phyloP scores from a whole-genome alignment of 139 green algal species.

The Ettlia oleoabundans region DNA sequence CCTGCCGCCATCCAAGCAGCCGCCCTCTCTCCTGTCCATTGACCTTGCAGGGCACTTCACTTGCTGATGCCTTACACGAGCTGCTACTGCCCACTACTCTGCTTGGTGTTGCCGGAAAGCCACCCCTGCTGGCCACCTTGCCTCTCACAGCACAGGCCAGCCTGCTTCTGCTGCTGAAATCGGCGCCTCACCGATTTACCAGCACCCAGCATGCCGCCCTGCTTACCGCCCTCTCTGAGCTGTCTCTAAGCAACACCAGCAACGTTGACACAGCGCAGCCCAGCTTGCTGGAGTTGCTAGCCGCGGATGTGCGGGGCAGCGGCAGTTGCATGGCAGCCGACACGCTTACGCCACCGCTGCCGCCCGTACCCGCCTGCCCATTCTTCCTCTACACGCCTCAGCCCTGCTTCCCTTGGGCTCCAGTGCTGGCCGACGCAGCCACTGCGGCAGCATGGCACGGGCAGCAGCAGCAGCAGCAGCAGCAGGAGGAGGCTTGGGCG shows the following conservation, averaged over 20 bases:
- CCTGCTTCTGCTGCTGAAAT: conserved; percentile 17
- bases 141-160: conserved; percentile 6
- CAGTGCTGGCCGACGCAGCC: background rate
- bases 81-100: background rate
- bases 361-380: background rate
- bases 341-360: background rate
- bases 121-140: background rate
- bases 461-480: background rate
- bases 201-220: background rate
- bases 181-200: conserved; percentile 14
- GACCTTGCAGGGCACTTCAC: background rate
- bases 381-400: background rate
- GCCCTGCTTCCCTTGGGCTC: conserved; percentile 17
- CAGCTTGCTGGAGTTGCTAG: background rate
- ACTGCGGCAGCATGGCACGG: background rate
- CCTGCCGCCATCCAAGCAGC: too few relatives aligned
- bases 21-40: too few relatives aligned
- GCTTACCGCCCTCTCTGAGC: background rate
- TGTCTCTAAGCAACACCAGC: too few relatives aligned
- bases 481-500: background rate
- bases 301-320: background rate
- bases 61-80: background rate
- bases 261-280: background rate
- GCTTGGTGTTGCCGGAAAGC: too few relatives aligned
- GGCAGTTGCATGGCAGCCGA: background rate